A percentile compares a stretch with the other conserved stretches of the same genome.
phyloP scores from a whole-genome alignment of 345 rosid species.

The Cardamine chenopodiifolia region DNA sequence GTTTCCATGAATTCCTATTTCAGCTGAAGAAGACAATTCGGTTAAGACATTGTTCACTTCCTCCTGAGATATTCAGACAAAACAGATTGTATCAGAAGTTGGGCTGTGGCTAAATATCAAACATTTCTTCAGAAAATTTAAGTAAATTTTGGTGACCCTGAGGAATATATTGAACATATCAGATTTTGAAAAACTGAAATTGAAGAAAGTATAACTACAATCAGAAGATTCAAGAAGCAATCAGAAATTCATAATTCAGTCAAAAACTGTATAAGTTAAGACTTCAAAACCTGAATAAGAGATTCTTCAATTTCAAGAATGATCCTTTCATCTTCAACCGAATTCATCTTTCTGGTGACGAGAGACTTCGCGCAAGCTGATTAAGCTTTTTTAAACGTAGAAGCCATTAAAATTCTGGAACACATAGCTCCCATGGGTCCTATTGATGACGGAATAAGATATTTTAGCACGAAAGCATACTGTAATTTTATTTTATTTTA shows the following conservation, averaged over 20 bases:
- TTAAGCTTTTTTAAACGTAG: neutral
- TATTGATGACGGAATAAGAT: too few species aligned
- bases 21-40: slow-evolving; percentile 33
- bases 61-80: slow-evolving; percentile 10
- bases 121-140: neutral
- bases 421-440: too few species aligned
- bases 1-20: slow-evolving; percentile 56
- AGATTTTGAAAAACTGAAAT: neutral
- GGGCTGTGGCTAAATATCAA: neutral
- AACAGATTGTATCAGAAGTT: neutral
- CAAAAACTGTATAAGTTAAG: neutral
- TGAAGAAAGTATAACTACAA: neutral
- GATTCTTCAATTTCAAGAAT: slow-evolving; percentile 13
- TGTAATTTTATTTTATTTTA: too few species aligned
- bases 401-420: neutral
- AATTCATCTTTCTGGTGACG: neutral
- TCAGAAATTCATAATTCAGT: neutral
- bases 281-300: slow-evolving; percentile 9
- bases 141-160: neutral
- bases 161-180: neutral
- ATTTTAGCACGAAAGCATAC: too few species aligned
- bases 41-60: slow-evolving; percentile 7
- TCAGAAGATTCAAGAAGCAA: neutral
- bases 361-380: neutral
- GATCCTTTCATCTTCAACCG: neutral